These are phyloP conservation scores for Phyllostachys edulis DNA, from an alignment of 176 grass and related monocot genomes.

Conservation along the genomic window DNA sequence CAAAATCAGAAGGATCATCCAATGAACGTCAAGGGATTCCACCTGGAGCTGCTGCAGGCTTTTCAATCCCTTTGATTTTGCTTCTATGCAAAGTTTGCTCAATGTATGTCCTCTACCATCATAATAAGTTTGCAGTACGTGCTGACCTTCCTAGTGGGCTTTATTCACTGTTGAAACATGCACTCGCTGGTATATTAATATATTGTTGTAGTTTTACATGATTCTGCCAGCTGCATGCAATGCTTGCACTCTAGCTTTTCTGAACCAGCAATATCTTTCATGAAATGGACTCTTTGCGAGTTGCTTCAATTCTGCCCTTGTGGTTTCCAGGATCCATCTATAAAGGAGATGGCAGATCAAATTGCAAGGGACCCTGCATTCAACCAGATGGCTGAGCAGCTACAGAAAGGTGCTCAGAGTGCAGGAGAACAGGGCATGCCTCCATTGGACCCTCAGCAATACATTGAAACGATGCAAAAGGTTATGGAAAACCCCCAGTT, in stretches of 20 bases:
- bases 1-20: constrained; percentile 65
- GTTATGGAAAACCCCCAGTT: constrained; percentile 95
- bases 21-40: constrained; percentile 39
- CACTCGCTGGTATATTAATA: not conserved
- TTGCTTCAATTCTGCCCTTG: constrained; percentile 6
- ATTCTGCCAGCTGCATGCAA: not conserved
- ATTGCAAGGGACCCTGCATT: constrained; percentile 82
- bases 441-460: constrained; percentile 70
- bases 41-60: constrained; percentile 37
- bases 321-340: constrained; percentile 76
- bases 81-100: constrained; percentile 68
- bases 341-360: constrained; percentile 95
- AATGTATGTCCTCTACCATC: constrained; percentile 50
- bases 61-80: constrained; percentile 74
- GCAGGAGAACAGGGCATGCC: constrained; percentile 68
- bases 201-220: not conserved
- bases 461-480: constrained; percentile 89
- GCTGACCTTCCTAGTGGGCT: not conserved
- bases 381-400: constrained; percentile 89
- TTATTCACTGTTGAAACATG: not conserved
- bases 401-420: constrained; percentile 66
- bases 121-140: not conserved
- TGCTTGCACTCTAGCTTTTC: constrained; percentile 23
- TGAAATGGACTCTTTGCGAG: not conserved
- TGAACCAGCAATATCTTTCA: not conserved